These are phyloP conservation scores for Scheffersomyces spartinae DNA, from an alignment of 805 yeast species.

Conservation along the genomic window DNA sequence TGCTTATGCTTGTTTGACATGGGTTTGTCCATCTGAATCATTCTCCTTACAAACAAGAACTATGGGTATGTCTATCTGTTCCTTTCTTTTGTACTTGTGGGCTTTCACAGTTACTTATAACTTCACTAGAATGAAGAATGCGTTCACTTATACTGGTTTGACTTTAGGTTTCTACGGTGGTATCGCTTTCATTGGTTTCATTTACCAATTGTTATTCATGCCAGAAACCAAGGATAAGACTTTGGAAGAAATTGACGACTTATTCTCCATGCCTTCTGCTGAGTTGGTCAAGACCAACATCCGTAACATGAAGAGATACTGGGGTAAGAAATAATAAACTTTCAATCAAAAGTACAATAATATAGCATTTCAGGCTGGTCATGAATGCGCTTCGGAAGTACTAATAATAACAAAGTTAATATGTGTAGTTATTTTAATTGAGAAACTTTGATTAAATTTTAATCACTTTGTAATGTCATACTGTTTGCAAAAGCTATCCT, in stretches of 20 bases:
- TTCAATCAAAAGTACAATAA: too few species aligned
- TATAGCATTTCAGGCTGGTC: too few species aligned
- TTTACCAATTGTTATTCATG: conserved; percentile 45
- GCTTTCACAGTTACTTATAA: conserved; percentile 54
- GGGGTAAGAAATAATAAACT: conserved; percentile 4
- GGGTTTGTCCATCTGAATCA: conserved; percentile 60
- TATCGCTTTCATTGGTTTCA: conserved; percentile 44
- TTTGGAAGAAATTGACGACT: conserved; percentile 59
- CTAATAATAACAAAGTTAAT: too few species aligned
- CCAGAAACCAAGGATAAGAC: conserved; percentile 67
- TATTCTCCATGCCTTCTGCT: conserved; percentile 39
- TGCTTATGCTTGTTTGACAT: conserved; percentile 52
- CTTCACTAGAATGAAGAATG: conserved; percentile 43
- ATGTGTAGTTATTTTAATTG: too few species aligned
- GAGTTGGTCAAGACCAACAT: conserved; percentile 24
- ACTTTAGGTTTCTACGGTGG: conserved; percentile 61
- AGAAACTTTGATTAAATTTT: too few species aligned
- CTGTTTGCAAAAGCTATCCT: too few species aligned
- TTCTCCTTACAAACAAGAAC: conserved; percentile 50
- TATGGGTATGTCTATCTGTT: conserved; percentile 53
- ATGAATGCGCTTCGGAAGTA: too few species aligned
- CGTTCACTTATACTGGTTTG: conserved; percentile 51
- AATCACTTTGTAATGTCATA: too few species aligned
- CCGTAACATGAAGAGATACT: conserved; percentile 13
- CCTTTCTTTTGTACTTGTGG: conserved; percentile 47